These are phyloP conservation scores for Cyphellophora europaea DNA, from an alignment of 2,329 filamentous ascomycete genomes.

Conservation along the genomic window DNA sequence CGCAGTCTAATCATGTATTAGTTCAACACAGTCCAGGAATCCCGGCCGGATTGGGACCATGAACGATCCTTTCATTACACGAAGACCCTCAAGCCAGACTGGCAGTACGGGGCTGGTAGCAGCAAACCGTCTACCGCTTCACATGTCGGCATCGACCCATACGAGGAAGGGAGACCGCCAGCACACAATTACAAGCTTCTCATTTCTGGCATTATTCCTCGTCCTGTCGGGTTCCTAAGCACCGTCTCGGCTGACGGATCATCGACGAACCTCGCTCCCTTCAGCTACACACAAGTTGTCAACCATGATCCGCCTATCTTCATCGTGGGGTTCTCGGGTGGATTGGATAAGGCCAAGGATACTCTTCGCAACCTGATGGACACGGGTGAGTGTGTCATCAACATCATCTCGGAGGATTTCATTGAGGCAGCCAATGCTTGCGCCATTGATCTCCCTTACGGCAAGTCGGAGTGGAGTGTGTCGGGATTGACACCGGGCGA, in stretches of 20 bases:
- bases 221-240: slow-evolving; percentile 62
- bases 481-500: slow-evolving; percentile 63
- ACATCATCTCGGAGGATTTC: slow-evolving; percentile 77
- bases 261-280: slow-evolving; percentile 71
- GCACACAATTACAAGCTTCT: slow-evolving; percentile 84
- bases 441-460: slow-evolving; percentile 67
- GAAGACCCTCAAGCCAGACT: slow-evolving; percentile 31
- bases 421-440: slow-evolving; percentile 82
- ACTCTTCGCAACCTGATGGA: slow-evolving; percentile 65
- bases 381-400: slow-evolving; percentile 69
- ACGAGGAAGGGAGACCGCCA: slow-evolving; percentile 57
- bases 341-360: slow-evolving; percentile 61
- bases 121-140: slow-evolving; percentile 37
- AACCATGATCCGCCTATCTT: slow-evolving; percentile 84
- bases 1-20: too few relatives aligned
- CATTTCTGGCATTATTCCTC: slow-evolving; percentile 72
- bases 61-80: slow-evolving; percentile 21
- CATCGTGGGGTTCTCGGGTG: slow-evolving; percentile 51
- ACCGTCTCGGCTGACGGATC: slow-evolving; percentile 53
- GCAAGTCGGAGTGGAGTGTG: slow-evolving; percentile 68
- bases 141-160: slow-evolving; percentile 73
- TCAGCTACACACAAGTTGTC: slow-evolving; percentile 76
- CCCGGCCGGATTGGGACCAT: slow-evolving; percentile 32
- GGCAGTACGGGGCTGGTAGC: slow-evolving; percentile 33
- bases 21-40: slow-evolving; percentile 31